A percentile compares a stretch with the other conserved stretches of the same genome.
phyloP scores from a whole-genome alignment of 2,329 filamentous ascomycete genomes.

The Didymosphaeria variabile region DNA sequence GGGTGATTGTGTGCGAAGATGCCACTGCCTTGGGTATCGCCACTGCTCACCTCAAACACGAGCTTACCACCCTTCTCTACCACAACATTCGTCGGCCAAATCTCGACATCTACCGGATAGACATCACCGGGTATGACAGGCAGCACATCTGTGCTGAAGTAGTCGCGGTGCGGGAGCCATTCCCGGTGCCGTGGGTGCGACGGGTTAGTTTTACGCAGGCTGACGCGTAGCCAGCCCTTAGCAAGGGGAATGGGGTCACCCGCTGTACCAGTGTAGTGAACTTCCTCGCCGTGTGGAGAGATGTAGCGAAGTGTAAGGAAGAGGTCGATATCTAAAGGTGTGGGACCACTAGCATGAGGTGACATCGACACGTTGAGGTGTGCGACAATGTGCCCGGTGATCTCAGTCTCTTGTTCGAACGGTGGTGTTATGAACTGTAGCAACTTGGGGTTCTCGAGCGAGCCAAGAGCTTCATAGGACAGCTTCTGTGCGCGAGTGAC shows the following conservation, averaged over 20 bases:
- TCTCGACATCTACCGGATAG: slow-evolving; percentile 68
- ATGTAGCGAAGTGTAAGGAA: slow-evolving; percentile 70
- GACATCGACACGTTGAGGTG: slow-evolving; percentile 69
- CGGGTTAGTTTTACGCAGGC: slow-evolving; percentile 63
- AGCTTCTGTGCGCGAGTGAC: slow-evolving; percentile 52
- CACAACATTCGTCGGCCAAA: slow-evolving; percentile 72
- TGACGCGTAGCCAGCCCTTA: slow-evolving; percentile 71
- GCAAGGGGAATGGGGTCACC: slow-evolving; percentile 70
- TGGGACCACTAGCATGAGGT: slow-evolving; percentile 48
- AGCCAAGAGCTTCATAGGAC: slow-evolving; percentile 68
- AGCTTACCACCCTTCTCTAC: slow-evolving; percentile 62
- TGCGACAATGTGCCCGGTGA: slow-evolving; percentile 73
- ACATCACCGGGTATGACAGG: slow-evolving; percentile 64
- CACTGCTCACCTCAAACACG: slow-evolving; percentile 63
- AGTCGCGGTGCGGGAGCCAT: slow-evolving; percentile 68
- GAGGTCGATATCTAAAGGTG: slow-evolving; percentile 67
- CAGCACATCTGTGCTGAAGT: slow-evolving; percentile 61
- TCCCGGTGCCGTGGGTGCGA: slow-evolving; percentile 61
- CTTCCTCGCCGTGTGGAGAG: slow-evolving; percentile 62
- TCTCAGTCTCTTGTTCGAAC: slow-evolving; percentile 71
- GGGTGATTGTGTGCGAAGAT: slow-evolving; percentile 64
- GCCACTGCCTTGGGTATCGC: slow-evolving; percentile 68
- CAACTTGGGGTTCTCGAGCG: slow-evolving; percentile 61
- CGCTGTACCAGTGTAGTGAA: slow-evolving; percentile 72
- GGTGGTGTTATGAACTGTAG: slow-evolving; percentile 67